These are phyloP conservation scores for Sherardia arvensis DNA, from an alignment of 257 asterid species.

Conservation along the genomic window DNA sequence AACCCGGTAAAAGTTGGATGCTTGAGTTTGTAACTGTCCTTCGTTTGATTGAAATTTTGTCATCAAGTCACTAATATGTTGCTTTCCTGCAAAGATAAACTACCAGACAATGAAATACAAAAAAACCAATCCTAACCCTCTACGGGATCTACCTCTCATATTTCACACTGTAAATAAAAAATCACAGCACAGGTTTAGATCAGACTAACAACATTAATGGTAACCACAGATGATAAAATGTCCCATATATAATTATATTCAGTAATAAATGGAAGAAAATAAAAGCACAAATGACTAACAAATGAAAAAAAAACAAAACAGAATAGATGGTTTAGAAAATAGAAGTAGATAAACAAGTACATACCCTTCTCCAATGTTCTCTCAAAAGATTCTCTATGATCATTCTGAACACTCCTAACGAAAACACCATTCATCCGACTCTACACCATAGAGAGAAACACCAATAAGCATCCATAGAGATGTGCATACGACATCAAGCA, in stretches of 20 bases:
- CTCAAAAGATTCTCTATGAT: slow-evolving; percentile 42
- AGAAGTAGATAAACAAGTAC: neutral
- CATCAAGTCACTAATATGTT: slow-evolving; percentile 14
- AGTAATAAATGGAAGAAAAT: neutral
- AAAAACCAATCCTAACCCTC: neutral
- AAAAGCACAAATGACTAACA: too few relatives aligned
- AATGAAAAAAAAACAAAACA: neutral
- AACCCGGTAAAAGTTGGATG: slow-evolving; percentile 14
- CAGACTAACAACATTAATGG: neutral
- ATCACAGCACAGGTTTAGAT: neutral
- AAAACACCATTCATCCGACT: slow-evolving; percentile 53
- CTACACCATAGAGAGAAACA: slow-evolving; percentile 19
- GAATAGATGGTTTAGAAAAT: neutral
- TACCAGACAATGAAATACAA: neutral
- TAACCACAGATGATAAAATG: neutral
- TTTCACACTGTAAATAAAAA: neutral
- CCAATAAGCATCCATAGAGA: slow-evolving; percentile 3
- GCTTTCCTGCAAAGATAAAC: slow-evolving; percentile 11
- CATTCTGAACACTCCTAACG: slow-evolving; percentile 40
- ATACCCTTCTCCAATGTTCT: slow-evolving; percentile 57
- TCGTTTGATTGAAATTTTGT: slow-evolving; percentile 10
- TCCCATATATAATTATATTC: neutral
- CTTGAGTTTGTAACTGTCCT: slow-evolving; percentile 11
- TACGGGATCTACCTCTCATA: neutral
- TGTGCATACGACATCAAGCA: neutral